Evolutionary conservation across 345 rosid species (phyloP).

Genomic region (Angophora floribunda): DNA sequence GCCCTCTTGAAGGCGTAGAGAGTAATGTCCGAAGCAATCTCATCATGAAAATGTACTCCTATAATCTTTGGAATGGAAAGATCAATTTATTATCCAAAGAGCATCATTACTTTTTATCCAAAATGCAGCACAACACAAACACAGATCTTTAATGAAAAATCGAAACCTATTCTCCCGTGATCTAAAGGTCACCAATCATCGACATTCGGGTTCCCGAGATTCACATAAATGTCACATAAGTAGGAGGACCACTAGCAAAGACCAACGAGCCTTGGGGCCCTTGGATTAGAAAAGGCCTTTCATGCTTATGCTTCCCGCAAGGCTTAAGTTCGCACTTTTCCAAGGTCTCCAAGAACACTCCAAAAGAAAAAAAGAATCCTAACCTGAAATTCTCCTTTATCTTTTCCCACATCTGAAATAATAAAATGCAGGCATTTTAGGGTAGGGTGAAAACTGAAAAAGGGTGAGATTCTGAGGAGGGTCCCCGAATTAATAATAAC

Average conservation of each 20-base stretch:
- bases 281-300: neutral
- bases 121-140: neutral
- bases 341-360: neutral
- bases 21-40: neutral
- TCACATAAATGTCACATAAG: neutral
- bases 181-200: accelerated
- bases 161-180: neutral
- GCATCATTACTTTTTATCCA: neutral
- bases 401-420: neutral
- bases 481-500: neutral
- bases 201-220: neutral
- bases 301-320: neutral
- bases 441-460: neutral
- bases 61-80: neutral
- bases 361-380: neutral
- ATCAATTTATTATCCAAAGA: neutral
- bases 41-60: neutral
- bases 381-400: neutral
- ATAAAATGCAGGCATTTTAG: neutral
- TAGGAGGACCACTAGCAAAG: neutral
- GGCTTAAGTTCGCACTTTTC: neutral
- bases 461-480: neutral
- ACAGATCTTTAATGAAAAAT: neutral
- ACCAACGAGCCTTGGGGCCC: neutral
- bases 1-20: neutral